These are phyloP conservation scores for Schizochytrium sp. DNA, from an alignment of 108 stramenopile genomes.

Conservation along the genomic window DNA sequence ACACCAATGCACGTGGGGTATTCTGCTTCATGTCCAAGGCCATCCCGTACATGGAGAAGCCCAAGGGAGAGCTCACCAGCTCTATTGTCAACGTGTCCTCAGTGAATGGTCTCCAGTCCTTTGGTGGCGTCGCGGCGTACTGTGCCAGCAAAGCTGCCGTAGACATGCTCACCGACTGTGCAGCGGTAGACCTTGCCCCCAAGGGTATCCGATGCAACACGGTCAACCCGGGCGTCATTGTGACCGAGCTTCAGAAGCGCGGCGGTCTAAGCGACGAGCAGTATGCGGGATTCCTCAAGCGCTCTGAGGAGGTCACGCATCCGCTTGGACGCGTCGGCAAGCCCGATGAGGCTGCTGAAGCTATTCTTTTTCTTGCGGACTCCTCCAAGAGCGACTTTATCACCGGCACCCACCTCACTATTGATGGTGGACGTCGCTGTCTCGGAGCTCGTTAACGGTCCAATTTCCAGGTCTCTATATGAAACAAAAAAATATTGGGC, in stretches of 20 bases:
- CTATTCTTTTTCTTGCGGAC: not conserved
- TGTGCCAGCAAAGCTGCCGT: not conserved
- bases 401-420: not conserved
- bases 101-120: not conserved
- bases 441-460: not conserved
- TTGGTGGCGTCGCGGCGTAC: not conserved
- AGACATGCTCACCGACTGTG: slow-evolving; percentile 8
- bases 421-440: not conserved
- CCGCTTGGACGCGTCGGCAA: not conserved
- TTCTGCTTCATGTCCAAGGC: slow-evolving; percentile 1
- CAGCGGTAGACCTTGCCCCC: not conserved
- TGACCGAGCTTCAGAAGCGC: not conserved
- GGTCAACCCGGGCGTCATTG: not conserved
- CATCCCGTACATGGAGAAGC: not conserved
- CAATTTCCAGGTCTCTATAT: too few relatives aligned
- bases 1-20: not conserved
- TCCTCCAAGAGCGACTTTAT: slow-evolving; percentile 7
- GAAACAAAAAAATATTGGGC: too few relatives aligned
- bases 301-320: not conserved
- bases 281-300: not conserved
- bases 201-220: not conserved
- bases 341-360: not conserved
- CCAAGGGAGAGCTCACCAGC: not conserved
- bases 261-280: not conserved
- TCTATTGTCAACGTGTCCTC: not conserved